Evolutionary conservation across 73 alveolate genomes (phyloP).

Genomic region (Urostyla sp.): DNA sequence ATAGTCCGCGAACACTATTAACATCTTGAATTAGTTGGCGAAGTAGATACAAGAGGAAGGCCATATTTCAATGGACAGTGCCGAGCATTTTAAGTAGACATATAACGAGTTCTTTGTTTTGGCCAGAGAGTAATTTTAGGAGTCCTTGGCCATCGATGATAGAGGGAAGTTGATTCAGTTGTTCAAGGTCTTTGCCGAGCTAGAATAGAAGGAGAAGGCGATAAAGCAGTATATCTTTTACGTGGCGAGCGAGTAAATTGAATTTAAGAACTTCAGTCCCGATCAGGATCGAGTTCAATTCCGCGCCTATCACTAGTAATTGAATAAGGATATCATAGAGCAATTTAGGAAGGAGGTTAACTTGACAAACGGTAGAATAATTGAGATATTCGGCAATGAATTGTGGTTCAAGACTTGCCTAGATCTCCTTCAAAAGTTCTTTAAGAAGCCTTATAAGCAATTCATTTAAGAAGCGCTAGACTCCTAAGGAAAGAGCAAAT

Average conservation of each 20-base stretch:
- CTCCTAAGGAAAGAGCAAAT: slow-evolving; percentile 51
- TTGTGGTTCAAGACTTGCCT: slow-evolving; percentile 31
- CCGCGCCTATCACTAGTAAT: neutral
- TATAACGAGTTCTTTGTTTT: neutral
- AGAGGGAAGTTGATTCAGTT: neutral
- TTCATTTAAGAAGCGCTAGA: slow-evolving; percentile 48
- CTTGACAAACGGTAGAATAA: slow-evolving; percentile 7
- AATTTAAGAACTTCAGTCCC: neutral
- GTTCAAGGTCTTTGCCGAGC: neutral
- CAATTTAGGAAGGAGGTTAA: slow-evolving; percentile 5
- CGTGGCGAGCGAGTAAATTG: neutral
- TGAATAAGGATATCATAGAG: neutral
- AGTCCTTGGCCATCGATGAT: neutral
- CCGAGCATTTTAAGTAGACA: too few relatives aligned
- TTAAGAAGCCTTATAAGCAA: slow-evolving; percentile 1
- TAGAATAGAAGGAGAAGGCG: slow-evolving; percentile 19
- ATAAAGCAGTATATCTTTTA: slow-evolving; percentile 8
- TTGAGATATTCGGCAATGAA: slow-evolving; percentile 37
- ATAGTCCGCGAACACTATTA: slow-evolving; percentile 30
- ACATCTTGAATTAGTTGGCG: slow-evolving; percentile 2
- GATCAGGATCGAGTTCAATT: slow-evolving; percentile 26
- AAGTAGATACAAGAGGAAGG: slow-evolving; percentile 17
- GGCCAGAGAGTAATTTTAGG: neutral
- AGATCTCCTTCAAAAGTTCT: slow-evolving; percentile 27
- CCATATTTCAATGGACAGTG: too few relatives aligned